These are phyloP conservation scores for Podospora anserina DNA, from an alignment of 495 filamentous ascomycete species.

Conservation along the genomic window DNA sequence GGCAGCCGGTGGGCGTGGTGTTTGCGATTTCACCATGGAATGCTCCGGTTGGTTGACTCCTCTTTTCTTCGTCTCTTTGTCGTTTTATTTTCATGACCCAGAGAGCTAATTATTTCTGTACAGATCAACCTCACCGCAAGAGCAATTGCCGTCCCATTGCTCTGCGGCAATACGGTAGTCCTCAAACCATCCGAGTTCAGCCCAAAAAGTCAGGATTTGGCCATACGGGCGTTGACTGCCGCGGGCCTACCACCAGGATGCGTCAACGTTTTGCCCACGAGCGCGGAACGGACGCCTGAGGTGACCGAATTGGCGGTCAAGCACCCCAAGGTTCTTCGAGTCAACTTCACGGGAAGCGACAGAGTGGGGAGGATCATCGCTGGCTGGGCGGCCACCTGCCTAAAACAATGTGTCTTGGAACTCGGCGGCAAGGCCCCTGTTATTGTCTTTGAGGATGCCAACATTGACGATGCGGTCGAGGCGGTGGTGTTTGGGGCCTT, in stretches of 20 bases:
- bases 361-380: constrained; percentile 36
- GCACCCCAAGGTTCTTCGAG: constrained; percentile 46
- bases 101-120: background rate
- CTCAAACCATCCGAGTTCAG: constrained; percentile 73
- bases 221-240: constrained; percentile 60
- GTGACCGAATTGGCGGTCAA: constrained; percentile 51
- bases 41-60: constrained; percentile 24
- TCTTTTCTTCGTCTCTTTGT: background rate
- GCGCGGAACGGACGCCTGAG: constrained; percentile 39
- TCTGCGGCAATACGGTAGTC: constrained; percentile 73
- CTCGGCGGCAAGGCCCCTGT: constrained; percentile 38
- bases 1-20: constrained; percentile 34
- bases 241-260: constrained; percentile 58
- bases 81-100: background rate
- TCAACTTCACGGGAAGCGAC: constrained; percentile 43
- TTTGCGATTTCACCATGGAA: constrained; percentile 41
- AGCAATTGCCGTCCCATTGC: constrained; percentile 61
- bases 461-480: constrained; percentile 35
- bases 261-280: constrained; percentile 48
- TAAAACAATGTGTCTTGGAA: constrained; percentile 55
- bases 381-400: constrained; percentile 49
- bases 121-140: constrained; percentile 59
- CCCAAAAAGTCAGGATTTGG: constrained; percentile 64
- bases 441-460: constrained; percentile 35
- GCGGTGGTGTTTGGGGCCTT: constrained; percentile 33